These are phyloP conservation scores for Caryopteris hybrid DNA, from an alignment of 305 asterid species.

Conservation along the genomic window DNA sequence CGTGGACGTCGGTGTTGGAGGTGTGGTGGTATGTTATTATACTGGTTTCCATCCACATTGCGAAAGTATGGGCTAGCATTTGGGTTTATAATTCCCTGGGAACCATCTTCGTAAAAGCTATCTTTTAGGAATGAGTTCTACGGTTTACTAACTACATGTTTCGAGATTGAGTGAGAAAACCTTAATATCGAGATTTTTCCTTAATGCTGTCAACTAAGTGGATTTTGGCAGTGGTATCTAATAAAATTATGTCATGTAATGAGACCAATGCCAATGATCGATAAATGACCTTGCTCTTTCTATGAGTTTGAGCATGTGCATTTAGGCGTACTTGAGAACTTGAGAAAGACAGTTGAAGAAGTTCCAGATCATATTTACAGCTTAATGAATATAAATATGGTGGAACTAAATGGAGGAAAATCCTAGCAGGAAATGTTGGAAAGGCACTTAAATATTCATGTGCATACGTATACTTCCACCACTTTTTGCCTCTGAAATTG, in stretches of 20 bases:
- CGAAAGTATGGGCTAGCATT: neutral
- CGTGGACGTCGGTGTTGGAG: neutral
- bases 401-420: neutral
- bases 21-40: neutral
- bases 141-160: neutral
- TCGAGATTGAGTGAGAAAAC: neutral
- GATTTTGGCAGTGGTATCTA: neutral
- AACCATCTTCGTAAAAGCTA: neutral
- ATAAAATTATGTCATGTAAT: neutral
- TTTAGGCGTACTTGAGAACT: neutral
- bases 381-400: neutral
- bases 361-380: neutral
- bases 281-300: neutral
- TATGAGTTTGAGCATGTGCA: neutral
- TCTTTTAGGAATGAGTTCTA: neutral
- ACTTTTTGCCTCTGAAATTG: neutral
- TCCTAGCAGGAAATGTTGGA: neutral
- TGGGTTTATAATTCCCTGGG: neutral
- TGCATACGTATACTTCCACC: neutral
- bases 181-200: neutral
- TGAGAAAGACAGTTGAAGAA: neutral
- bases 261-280: neutral
- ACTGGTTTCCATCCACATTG: neutral
- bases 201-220: neutral
- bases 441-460: neutral